phyloP scores from a whole-genome alignment of 352 stramenopile genomes.

The Globisporangium abappressorium region DNA sequence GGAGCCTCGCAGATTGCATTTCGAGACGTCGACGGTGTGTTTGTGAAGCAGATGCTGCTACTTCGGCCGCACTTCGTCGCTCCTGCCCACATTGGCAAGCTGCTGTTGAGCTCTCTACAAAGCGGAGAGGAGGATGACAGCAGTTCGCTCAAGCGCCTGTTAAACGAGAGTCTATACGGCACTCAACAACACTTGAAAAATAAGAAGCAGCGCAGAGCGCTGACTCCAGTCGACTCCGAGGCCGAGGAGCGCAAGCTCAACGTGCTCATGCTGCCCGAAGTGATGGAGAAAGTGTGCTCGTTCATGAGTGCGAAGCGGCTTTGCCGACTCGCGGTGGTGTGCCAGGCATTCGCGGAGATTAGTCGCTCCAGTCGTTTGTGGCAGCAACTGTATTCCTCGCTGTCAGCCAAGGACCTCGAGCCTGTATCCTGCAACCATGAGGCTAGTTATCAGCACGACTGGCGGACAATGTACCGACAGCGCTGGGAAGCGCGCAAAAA shows the following conservation, averaged over 20 bases:
- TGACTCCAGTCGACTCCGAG: constrained; percentile 21
- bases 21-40: constrained; percentile 14
- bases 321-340: constrained; percentile 55
- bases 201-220: constrained; percentile 11
- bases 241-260: constrained; percentile 45
- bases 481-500: constrained; percentile 12
- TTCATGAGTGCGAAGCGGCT: constrained; percentile 75
- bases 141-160: not conserved
- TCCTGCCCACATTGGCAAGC: constrained; percentile 8
- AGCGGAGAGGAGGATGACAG: not conserved
- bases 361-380: constrained; percentile 35
- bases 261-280: constrained; percentile 51
- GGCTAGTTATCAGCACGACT: constrained; percentile 28
- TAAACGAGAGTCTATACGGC: not conserved
- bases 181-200: constrained; percentile 14
- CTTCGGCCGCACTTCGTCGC: constrained; percentile 27
- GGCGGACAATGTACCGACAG: constrained; percentile 13
- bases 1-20: constrained; percentile 3
- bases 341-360: constrained; percentile 37
- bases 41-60: constrained; percentile 26
- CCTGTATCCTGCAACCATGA: constrained; percentile 28
- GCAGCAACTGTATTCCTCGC: constrained; percentile 33
- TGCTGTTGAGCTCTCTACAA: not conserved
- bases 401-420: constrained; percentile 17
- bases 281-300: constrained; percentile 67